A percentile compares a stretch with the other conserved stretches of the same genome.
Evolutionary conservation across 2,329 filamentous ascomycete genomes (phyloP).

Genomic region (Cladosporium sphaerospermum): DNA sequence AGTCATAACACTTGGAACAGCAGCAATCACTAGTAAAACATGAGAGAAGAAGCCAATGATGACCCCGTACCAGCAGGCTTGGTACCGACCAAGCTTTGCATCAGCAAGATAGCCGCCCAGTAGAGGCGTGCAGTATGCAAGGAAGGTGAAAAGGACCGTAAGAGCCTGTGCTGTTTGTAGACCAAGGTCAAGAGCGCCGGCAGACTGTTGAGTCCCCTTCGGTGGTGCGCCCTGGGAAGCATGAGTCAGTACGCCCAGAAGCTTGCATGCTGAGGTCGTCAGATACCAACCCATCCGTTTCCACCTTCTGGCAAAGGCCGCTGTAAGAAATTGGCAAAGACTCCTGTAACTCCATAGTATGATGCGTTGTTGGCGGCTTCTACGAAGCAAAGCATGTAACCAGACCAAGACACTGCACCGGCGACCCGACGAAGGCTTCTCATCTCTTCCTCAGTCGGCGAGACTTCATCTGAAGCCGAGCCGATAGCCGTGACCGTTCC

Average conservation of each 20-base stretch:
- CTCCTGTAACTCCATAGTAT: constrained; percentile 51
- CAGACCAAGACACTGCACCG: too few species aligned
- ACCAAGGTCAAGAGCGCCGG: constrained; percentile 36
- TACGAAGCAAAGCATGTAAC: constrained; percentile 51
- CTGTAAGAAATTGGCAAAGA: constrained; percentile 59
- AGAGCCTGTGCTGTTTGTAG: constrained; percentile 30
- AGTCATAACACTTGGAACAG: constrained; percentile 19
- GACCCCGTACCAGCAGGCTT: constrained; percentile 19
- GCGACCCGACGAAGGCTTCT: too few species aligned
- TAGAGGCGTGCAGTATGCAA: constrained; percentile 54
- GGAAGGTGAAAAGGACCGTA: constrained; percentile 29
- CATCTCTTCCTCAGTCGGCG: too few species aligned
- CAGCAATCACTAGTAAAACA: constrained; percentile 19
- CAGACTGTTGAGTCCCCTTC: constrained; percentile 49
- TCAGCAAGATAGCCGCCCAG: constrained; percentile 21
- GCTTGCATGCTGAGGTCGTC: constrained; percentile 25
- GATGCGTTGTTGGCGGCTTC: constrained; percentile 58
- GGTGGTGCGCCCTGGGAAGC: constrained; percentile 47
- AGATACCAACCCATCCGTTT: constrained; percentile 21
- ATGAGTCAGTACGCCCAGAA: too few species aligned
- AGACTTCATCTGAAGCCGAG: too few species aligned
- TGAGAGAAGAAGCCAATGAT: constrained; percentile 20
- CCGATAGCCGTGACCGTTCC: too few species aligned
- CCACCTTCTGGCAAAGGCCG: constrained; percentile 47
- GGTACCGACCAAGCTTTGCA: constrained; percentile 20